These are phyloP conservation scores for Trametes hirsuta DNA, from an alignment of 1,284 basidiomycete genomes.

Conservation along the genomic window DNA sequence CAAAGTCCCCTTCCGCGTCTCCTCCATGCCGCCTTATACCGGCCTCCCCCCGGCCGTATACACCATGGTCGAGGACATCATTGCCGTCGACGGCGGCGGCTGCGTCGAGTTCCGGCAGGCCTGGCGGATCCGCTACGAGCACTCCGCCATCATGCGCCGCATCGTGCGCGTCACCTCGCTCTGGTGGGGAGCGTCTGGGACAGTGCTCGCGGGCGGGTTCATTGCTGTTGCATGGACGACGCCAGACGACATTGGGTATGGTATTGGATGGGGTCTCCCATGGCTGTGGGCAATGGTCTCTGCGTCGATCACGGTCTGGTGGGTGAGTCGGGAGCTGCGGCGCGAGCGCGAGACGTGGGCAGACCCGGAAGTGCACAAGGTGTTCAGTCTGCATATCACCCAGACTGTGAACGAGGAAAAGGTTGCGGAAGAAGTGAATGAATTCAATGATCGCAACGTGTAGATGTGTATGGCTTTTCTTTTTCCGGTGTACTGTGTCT, in stretches of 20 bases:
- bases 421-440: constrained; percentile 17
- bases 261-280: constrained; percentile 35
- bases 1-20: constrained; percentile 36
- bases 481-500: background rate
- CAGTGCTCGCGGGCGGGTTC: constrained; percentile 28
- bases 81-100: constrained; percentile 39
- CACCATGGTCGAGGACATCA: constrained; percentile 37
- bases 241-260: constrained; percentile 34
- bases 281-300: constrained; percentile 37
- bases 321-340: constrained; percentile 26
- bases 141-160: constrained; percentile 33
- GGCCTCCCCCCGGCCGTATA: constrained; percentile 36
- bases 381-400: constrained; percentile 20
- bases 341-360: constrained; percentile 30
- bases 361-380: constrained; percentile 13
- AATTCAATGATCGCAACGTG: constrained; percentile 11
- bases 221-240: constrained; percentile 34
- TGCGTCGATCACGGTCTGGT: constrained; percentile 24
- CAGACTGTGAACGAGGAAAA: constrained; percentile 20
- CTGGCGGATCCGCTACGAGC: constrained; percentile 38
- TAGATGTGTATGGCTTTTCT: background rate
- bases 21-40: constrained; percentile 34
- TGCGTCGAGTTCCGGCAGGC: constrained; percentile 38
- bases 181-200: constrained; percentile 33
- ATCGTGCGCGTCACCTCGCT: constrained; percentile 32